Evolutionary conservation across 768 basidiomycete genomes (phyloP).

Genomic region (Russula sp.): DNA sequence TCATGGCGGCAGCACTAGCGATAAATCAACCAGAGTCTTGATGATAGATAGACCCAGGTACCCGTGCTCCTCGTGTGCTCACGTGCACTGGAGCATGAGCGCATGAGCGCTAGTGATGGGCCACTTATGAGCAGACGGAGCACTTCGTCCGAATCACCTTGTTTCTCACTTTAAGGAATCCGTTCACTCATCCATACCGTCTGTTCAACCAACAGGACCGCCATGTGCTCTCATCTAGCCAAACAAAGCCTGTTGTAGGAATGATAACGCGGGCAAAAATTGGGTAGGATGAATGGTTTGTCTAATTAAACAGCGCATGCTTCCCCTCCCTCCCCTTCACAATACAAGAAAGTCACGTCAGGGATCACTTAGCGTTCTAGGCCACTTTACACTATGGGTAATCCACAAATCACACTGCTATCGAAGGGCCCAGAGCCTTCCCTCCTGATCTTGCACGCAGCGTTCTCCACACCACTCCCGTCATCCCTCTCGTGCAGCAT

Average conservation of each 20-base stretch:
- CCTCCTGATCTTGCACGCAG: conserved; percentile 39
- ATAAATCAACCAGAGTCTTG: no score
- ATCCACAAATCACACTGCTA: conserved; percentile 62
- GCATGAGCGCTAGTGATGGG: no score
- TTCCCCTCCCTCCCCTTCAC: neutral
- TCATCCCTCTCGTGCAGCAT: conserved; percentile 56
- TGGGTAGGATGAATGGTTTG: conserved; percentile 72
- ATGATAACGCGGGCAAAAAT: conserved; percentile 69
- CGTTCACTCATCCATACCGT: no score
- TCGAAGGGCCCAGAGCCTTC: conserved; percentile 48
- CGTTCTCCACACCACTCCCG: conserved; percentile 74
- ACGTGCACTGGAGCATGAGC: no score
- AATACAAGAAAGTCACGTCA: neutral
- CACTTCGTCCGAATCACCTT: no score
- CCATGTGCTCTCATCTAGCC: conserved; percentile 9
- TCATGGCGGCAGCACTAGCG: no score
- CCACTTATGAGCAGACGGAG: no score
- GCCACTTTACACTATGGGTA: conserved; percentile 51
- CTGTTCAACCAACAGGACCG: no score
- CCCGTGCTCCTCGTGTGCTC: no score
- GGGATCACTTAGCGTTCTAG: conserved; percentile 31
- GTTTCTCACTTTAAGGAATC: no score
- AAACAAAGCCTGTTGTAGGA: conserved; percentile 41
- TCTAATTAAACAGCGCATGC: conserved; percentile 1
- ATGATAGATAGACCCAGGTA: no score